Evolutionary conservation across 192 early-diverging fungal species (phyloP).

Genomic region (Coemansia sp.): DNA sequence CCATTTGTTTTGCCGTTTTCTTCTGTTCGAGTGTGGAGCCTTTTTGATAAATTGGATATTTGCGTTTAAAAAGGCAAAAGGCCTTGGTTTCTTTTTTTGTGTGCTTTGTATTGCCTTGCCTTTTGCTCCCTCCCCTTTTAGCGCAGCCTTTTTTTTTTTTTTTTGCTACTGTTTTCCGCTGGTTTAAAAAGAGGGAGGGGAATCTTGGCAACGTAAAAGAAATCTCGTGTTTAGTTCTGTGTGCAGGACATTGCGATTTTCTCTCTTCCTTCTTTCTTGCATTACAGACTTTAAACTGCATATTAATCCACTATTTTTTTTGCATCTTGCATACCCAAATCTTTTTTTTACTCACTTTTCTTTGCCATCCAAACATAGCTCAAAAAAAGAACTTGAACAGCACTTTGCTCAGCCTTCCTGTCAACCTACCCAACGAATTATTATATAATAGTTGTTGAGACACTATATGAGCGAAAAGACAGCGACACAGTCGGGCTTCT

Average conservation of each 20-base stretch:
- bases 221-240: too few relatives aligned
- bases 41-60: too few relatives aligned
- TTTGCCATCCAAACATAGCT: too few relatives aligned
- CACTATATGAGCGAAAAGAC: neutral
- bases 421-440: neutral
- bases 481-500: conserved; percentile 14
- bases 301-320: neutral
- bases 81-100: too few relatives aligned
- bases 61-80: too few relatives aligned
- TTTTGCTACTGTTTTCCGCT: neutral
- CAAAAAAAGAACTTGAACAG: too few relatives aligned
- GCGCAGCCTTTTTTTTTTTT: neutral
- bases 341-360: too few relatives aligned
- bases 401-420: too few relatives aligned
- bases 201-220: neutral
- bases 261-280: neutral
- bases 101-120: too few relatives aligned
- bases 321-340: neutral
- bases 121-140: neutral
- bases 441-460: neutral
- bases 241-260: too few relatives aligned
- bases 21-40: too few relatives aligned
- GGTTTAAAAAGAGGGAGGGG: neutral
- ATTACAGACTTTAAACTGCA: neutral
- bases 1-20: too few relatives aligned